phyloP scores from a whole-genome alignment of 208 protist genomes.

The Trypanosoma congolense region DNA sequence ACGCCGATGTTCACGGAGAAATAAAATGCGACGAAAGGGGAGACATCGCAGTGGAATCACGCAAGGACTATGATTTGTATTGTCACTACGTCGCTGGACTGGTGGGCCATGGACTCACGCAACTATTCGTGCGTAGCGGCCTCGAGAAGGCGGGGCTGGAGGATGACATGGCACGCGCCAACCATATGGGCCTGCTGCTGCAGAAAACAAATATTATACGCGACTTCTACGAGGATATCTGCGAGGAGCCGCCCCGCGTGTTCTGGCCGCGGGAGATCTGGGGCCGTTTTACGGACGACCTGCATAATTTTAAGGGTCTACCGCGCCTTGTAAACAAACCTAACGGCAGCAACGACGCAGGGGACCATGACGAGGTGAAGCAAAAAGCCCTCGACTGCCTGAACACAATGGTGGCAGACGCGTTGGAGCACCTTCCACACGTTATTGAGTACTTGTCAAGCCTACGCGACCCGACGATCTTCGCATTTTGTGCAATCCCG shows the following conservation, averaged over 20 bases:
- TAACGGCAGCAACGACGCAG: constrained; percentile 24
- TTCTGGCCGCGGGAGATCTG: constrained; percentile 94
- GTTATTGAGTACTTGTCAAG: constrained; percentile 83
- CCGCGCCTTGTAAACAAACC: not conserved
- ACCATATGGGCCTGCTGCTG: constrained; percentile 96
- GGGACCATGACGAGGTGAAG: not conserved
- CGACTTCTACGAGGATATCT: constrained; percentile 96
- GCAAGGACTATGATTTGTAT: constrained; percentile 92
- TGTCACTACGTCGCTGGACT: constrained; percentile 97
- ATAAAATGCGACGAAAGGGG: not conserved
- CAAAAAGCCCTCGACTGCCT: constrained; percentile 82
- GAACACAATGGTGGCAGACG: constrained; percentile 93
- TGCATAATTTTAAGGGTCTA: constrained; percentile 54
- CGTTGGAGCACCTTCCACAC: constrained; percentile 85
- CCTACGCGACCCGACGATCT: constrained; percentile 78
- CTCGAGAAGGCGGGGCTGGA: constrained; percentile 70
- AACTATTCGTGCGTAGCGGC: constrained; percentile 83
- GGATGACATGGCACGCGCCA: constrained; percentile 65
- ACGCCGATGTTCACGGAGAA: no score
- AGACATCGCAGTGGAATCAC: constrained; percentile 69
- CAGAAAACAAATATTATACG: constrained; percentile 98
- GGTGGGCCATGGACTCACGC: constrained; percentile 93
- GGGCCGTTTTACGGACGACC: constrained; percentile 60
- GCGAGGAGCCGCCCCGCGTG: constrained; percentile 82
- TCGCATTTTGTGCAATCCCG: constrained; percentile 96